Evolutionary conservation across 257 asterid genomes (phyloP).

Genomic region (Euphrasia confusa): DNA sequence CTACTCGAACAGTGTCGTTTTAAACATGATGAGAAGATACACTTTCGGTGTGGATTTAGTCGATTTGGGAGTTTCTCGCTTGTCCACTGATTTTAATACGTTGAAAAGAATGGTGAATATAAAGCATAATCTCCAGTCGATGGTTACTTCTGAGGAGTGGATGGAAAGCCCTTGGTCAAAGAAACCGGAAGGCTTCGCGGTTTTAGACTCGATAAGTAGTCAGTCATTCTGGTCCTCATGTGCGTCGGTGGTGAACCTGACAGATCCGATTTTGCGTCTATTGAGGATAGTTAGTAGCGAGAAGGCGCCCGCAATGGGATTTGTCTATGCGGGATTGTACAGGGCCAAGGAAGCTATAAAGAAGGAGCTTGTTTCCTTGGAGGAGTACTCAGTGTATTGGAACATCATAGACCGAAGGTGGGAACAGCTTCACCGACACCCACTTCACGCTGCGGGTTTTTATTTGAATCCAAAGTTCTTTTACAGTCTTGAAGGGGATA

Average conservation of each 20-base stretch:
- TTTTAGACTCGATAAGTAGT: constrained; percentile 43
- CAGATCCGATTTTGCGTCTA: constrained; percentile 69
- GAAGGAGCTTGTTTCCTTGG: constrained; percentile 58
- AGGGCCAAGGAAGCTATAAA: constrained; percentile 87
- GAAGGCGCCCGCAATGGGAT: constrained; percentile 83
- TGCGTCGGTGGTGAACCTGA: constrained; percentile 39
- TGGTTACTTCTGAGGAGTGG: constrained; percentile 94
- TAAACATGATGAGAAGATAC: constrained; percentile 77
- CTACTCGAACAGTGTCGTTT: constrained; percentile 44
- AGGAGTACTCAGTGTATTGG: constrained; percentile 70
- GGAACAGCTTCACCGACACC: constrained; percentile 75
- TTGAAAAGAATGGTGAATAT: constrained; percentile 65
- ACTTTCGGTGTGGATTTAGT: constrained; percentile 81
- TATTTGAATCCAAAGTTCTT: constrained; percentile 87
- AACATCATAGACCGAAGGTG: constrained; percentile 80
- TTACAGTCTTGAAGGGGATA: constrained; percentile 74
- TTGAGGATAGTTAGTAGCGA: constrained; percentile 67
- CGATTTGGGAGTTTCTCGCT: constrained; percentile 56
- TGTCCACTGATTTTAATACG: constrained; percentile 64
- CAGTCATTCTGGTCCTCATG: constrained; percentile 79
- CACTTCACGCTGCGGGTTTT: constrained; percentile 90
- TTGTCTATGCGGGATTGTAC: constrained; percentile 73
- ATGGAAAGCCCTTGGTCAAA: constrained; percentile 67
- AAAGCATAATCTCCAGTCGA: constrained; percentile 67
- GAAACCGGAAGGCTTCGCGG: constrained; percentile 52